Evolutionary conservation across 495 filamentous ascomycete genomes (phyloP), one percentile per base, ranked within the genome.

Genomic region (Aspergillus cristatus): DNA sequence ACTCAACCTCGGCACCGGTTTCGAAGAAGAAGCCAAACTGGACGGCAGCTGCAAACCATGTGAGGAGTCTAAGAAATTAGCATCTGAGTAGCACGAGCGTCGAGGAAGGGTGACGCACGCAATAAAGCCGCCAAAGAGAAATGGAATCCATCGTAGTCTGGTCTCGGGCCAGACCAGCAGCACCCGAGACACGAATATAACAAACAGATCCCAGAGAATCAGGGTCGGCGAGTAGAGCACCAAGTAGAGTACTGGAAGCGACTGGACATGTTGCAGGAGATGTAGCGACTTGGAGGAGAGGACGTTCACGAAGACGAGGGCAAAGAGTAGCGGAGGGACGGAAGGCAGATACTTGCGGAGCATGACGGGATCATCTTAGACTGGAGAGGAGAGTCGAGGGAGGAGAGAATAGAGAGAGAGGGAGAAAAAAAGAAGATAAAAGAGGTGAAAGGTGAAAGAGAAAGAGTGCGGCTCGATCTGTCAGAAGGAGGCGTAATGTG

Each of bases 11-110:
- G 33, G 55, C 55, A 10, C 63, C 63, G 6, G 63, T 67, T 40
- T 67, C 59, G 29, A 63, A 43, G 41, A 62, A 67, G 46, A 67
- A 67, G 24, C 62, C 61, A 32, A 65, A 62, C 36, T 65, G 61
- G 15, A 60, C 51, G 24, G 61, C 52, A 16, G 57, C 47, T 0
- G 59, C 54, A 15, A 47, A 54, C 42, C 52, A 62, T 11, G 57
- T 58, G 15, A 60, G 13, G 20, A 60, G 14, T 18, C 58, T 44
- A 13, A 13, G 29, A 6, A 15, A 14, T 29, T 15, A 54, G 40
- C 16, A 14, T 28, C 5, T 11, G 4, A 14, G 5, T 12, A 30
- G 3, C 13, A 12, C 12, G 5, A 5, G 8, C 13, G 5, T 3
- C 12, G 11, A 30, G 4, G 5, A 5, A 30, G 28, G 3, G 28